These are phyloP conservation scores for Gossypium herbaceum DNA, from an alignment of 345 rosid genomes.

Conservation along the genomic window DNA sequence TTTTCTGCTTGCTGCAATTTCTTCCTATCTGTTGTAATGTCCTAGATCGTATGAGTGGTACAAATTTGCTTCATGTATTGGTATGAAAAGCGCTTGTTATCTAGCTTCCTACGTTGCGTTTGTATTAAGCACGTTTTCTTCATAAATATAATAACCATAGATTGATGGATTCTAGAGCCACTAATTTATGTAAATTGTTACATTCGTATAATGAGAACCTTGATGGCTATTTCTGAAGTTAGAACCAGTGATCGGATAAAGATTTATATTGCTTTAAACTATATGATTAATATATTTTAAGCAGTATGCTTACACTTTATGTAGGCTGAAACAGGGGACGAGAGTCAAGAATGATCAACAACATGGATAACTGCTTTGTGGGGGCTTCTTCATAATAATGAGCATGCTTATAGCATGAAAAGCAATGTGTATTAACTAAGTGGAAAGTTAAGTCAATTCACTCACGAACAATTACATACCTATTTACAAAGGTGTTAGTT, in stretches of 20 bases:
- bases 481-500: too few relatives aligned
- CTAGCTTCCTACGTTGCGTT: neutral
- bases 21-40: neutral
- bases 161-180: neutral
- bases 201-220: neutral
- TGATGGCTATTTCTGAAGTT: neutral
- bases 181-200: neutral
- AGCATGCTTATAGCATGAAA: slow-evolving; percentile 23
- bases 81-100: neutral
- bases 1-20: neutral
- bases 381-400: slow-evolving; percentile 38
- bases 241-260: too few relatives aligned
- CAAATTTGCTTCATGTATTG: neutral
- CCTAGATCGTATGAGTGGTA: neutral
- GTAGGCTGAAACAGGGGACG: too few relatives aligned
- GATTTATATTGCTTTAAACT: neutral
- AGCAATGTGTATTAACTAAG: too few relatives aligned
- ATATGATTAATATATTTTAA: neutral
- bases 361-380: slow-evolving; percentile 62
- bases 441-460: too few relatives aligned
- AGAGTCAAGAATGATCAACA: slow-evolving; percentile 5
- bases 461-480: too few relatives aligned
- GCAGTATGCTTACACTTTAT: too few relatives aligned
- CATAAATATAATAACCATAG: neutral
- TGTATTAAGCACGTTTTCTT: neutral